Percentiles rank a stretch among this genome's conserved stretches.
These are phyloP conservation scores for Fusarium keratoplasticum DNA, from an alignment of 2,329 filamentous ascomycete genomes.

Conservation along the genomic window DNA sequence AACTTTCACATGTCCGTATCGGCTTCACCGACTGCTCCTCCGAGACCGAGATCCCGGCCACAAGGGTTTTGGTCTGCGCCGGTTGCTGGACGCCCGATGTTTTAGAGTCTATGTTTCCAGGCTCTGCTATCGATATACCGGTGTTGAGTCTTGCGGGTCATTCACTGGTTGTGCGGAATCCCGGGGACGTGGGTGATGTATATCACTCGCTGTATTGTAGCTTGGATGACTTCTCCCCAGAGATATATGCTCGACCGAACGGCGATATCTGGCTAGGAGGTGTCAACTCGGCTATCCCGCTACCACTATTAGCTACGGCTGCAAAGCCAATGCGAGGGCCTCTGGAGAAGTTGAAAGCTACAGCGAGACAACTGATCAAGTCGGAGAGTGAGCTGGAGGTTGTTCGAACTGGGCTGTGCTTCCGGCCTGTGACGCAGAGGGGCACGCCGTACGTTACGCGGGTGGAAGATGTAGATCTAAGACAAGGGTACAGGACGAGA, in stretches of 20 bases:
- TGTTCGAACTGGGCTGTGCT: constrained; percentile 75
- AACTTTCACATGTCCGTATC: constrained; percentile 65
- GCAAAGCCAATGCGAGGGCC: constrained; percentile 41
- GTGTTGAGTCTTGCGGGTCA: constrained; percentile 72
- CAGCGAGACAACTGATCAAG: constrained; percentile 62
- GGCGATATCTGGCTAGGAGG: constrained; percentile 81
- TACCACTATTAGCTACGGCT: constrained; percentile 61
- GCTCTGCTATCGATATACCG: constrained; percentile 63
- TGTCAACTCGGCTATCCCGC: constrained; percentile 71
- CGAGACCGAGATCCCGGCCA: constrained; percentile 69
- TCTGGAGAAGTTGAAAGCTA: constrained; percentile 61
- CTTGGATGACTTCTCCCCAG: constrained; percentile 72
- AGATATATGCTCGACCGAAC: constrained; percentile 75
- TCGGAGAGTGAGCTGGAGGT: constrained; percentile 66
- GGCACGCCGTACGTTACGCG: constrained; percentile 73
- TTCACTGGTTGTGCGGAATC: constrained; percentile 74
- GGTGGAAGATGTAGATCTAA: constrained; percentile 68
- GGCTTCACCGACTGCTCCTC: constrained; percentile 55
- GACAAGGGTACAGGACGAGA: constrained; percentile 57
- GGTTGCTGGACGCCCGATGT: constrained; percentile 78
- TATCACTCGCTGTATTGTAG: constrained; percentile 79
- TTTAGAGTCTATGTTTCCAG: constrained; percentile 73
- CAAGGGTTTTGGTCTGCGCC: constrained; percentile 73
- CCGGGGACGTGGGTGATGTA: constrained; percentile 57
- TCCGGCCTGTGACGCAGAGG: constrained; percentile 74